Percentiles rank a stretch among this genome's conserved stretches.
Conservation (phyloP, 805 yeast genomes). For the Wickerhamomyces strasburgensis region DNA sequence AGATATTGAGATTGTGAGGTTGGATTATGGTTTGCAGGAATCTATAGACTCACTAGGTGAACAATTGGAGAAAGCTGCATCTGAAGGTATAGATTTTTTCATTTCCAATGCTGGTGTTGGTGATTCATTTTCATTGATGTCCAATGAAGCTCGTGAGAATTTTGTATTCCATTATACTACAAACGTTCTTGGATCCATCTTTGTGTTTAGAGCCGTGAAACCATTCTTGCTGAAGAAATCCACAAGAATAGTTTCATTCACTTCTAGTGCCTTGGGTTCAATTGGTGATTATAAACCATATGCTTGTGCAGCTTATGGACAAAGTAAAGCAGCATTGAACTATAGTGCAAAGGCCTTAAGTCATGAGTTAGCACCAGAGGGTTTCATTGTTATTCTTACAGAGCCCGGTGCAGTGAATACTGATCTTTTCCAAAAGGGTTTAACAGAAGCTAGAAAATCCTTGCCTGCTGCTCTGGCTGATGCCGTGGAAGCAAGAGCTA, state of each 20-base stretch:
- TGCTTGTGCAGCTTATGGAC: slow-evolving; percentile 28
- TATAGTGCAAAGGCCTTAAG: slow-evolving; percentile 25
- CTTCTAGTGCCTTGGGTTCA: slow-evolving; percentile 26
- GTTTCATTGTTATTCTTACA: slow-evolving; percentile 27
- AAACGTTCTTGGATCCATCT: slow-evolving; percentile 6
- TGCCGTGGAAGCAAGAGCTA: neutral
- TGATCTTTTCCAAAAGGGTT: slow-evolving; percentile 25
- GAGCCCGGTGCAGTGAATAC: slow-evolving; percentile 36
- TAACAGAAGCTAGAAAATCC: neutral
- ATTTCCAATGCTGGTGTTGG: slow-evolving; percentile 26
- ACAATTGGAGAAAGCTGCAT: slow-evolving; percentile 10
- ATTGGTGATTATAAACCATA: slow-evolving; percentile 10
- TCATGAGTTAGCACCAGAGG: slow-evolving; percentile 23
- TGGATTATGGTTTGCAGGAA: slow-evolving; percentile 19
- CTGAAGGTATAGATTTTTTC: slow-evolving; percentile 24
- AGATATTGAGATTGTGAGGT: slow-evolving; percentile 23
- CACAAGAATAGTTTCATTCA: slow-evolving; percentile 24
- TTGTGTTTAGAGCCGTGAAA: slow-evolving; percentile 2
- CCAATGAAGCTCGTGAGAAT: neutral
- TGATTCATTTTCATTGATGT: neutral
- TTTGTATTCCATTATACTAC: neutral
- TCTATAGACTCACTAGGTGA: slow-evolving; percentile 15
- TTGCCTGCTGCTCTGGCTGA: neutral
- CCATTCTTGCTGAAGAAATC: slow-evolving; percentile 12
- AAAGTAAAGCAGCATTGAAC: slow-evolving; percentile 34